Evolutionary conservation across 257 asterid species (phyloP), one percentile per base, ranked within the genome.

Genomic region (Solanum clarkiae): DNA sequence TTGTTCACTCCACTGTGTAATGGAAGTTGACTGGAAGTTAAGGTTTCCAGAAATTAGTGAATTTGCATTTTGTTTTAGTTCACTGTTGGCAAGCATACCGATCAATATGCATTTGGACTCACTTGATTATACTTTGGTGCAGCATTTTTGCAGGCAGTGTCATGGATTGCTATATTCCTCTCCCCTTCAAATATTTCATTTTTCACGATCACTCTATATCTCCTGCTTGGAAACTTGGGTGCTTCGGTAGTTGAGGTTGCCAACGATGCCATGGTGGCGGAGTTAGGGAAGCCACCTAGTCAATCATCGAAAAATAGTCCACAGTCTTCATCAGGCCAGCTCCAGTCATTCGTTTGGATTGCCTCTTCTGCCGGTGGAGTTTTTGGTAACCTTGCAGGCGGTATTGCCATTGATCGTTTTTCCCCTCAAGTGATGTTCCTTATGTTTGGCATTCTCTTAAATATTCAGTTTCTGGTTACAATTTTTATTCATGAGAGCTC

Each of bases 211-310:
- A 93, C 95, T 26, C 86, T 91, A 17, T 94, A 87, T 86, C 98
- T 97, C 87, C 97, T 97, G 32, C 94, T 97, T 11, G 94, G 99
- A 17, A 97, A 97, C 84, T 90, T 95, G 66, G 99, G 99, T 71
- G 99, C 98, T 75, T 93, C 98, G 26, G 87, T 97, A 86, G 97
- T 88, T 40, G 99, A 97, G 91, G 99, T 97, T 69, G 98, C 99
- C 45, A 95, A 95, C 17, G 99, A 97, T 84, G 99, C 99, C 88
- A 93, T 97, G 86, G 99, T 97, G 82, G 98, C 99, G 18, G 99
- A 97, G 86, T 92, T 93, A 10, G 93, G 93, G 8, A 92, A 91
- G 56, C 92, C 93, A 86, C 88, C 92, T 32, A 70, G 86, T 62
- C 79, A 90, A 47, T 84, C 93, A 24, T 86, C 96, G 80, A 88